phyloP scores from a whole-genome alignment of 805 yeast genomes.

The Hanseniaspora jakobsenii region DNA sequence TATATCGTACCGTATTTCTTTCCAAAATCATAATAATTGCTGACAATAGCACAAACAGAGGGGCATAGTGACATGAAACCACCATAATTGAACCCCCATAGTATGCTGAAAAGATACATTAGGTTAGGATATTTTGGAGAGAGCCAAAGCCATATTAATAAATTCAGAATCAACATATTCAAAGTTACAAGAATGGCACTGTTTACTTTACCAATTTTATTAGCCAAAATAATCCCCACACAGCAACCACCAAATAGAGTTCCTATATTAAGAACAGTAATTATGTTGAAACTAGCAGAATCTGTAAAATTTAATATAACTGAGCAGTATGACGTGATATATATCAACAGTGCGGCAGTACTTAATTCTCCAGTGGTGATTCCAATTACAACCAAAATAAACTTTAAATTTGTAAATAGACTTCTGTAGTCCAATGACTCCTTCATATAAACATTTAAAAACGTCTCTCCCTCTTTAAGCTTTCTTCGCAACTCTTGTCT shows the following conservation, averaged over 20 bases:
- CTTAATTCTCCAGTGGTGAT: constrained; percentile 36
- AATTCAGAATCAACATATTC: constrained; percentile 36
- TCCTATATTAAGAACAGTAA: constrained; percentile 31
- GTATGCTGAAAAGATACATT: constrained; percentile 34
- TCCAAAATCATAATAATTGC: constrained; percentile 42
- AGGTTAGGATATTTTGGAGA: constrained; percentile 26
- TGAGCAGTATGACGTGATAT: constrained; percentile 46
- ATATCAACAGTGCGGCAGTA: constrained; percentile 40
- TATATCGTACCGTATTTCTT: constrained; percentile 47
- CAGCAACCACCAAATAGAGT: constrained; percentile 19
- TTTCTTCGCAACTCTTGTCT: constrained; percentile 21
- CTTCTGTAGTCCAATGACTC: constrained; percentile 31
- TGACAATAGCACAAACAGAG: constrained; percentile 47
- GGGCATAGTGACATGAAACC: constrained; percentile 45
- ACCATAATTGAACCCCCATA: constrained; percentile 45
- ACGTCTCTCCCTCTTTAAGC: background rate
- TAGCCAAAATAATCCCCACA: constrained; percentile 32
- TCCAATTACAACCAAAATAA: constrained; percentile 25
- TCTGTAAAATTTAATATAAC: constrained; percentile 35
- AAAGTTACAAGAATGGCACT: constrained; percentile 21
- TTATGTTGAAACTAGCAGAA: constrained; percentile 30
- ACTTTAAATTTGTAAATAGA: constrained; percentile 31
- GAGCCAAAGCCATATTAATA: constrained; percentile 32
- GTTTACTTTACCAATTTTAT: constrained; percentile 34
- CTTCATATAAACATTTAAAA: constrained; percentile 18